Evolutionary conservation across 495 filamentous ascomycete genomes (phyloP), one percentile per base, ranked within the genome.

Genomic region (Polyplosphaeria fusca): DNA sequence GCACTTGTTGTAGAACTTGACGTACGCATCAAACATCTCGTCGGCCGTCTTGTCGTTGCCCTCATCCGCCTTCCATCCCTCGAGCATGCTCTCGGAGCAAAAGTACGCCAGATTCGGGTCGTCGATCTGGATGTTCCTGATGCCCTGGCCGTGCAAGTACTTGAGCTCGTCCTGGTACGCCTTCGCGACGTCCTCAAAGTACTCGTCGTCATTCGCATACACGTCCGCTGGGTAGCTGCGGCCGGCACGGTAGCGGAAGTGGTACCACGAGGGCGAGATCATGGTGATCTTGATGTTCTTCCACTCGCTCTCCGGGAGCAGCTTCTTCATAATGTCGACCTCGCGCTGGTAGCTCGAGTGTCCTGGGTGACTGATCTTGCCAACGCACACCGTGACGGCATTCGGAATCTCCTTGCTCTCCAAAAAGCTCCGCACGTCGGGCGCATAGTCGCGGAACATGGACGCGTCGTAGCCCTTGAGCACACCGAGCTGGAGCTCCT

Each of bases 1-100:
- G 55, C 76, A 80, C 30, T 77, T 76, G 64, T 86, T 86, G 74
- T 85, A 85, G 32, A 85, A 75, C 38, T 74, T 66, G 40, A 81
- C 80, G 66, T 86, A 86, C 39, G 82, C 76, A 53, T 79, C 77
- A 42, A 84, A 75, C 39, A 86, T 73, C 27, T 74, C 70, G 40
- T 82, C 74, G 16, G 73, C 67, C 3, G 69, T 72, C 35, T 69
- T 73, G 22, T 71, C 75, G 65, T 85, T 84, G 50, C 73, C 76
- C 62, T 79, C 73, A 50, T 85, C 78, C 50, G 74, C 68, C 49
- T 76, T 79, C 69, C 81, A 85, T 60, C 81, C 82, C 58, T 78
- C 69, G 14, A 82, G 71, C 81, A 86, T 84, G 55, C 76, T 72
- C 26, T 79, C 73, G 46, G 84, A 84, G 73, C 83, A 86, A 61